These are phyloP conservation scores for Pseudogymnoascus sp. DNA, from an alignment of 2,329 filamentous ascomycete species.

Conservation along the genomic window DNA sequence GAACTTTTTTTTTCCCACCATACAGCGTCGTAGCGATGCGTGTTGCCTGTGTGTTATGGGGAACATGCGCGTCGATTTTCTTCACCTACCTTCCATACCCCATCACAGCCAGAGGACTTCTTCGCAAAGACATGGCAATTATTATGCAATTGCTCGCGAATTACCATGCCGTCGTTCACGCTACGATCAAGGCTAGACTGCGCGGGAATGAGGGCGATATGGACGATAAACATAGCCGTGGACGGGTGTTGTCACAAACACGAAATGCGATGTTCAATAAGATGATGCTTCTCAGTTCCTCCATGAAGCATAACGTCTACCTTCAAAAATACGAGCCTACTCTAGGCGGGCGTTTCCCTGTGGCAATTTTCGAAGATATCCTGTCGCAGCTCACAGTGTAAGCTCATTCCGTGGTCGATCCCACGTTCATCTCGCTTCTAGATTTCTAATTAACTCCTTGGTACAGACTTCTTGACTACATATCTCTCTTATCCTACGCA, in stretches of 20 bases:
- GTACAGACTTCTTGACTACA: constrained; percentile 2
- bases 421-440: background rate
- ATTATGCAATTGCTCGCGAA: constrained; percentile 64
- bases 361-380: constrained; percentile 8
- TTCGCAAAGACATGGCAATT: constrained; percentile 57
- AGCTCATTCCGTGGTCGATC: background rate
- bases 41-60: constrained; percentile 55
- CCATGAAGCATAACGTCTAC: constrained; percentile 3
- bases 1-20: constrained; percentile 58
- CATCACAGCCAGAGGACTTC: constrained; percentile 58
- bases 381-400: constrained; percentile 8
- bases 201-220: constrained; percentile 47
- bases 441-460: constrained; percentile 2
- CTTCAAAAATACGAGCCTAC: constrained; percentile 8
- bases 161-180: constrained; percentile 62
- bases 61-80: constrained; percentile 60
- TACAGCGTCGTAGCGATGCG: constrained; percentile 63
- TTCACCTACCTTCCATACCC: constrained; percentile 69
- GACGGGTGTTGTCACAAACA: background rate
- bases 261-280: constrained; percentile 10
- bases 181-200: constrained; percentile 53
- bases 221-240: constrained; percentile 35
- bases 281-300: constrained; percentile 7
- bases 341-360: constrained; percentile 7
- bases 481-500: constrained; percentile 6